Evolutionary conservation across 495 filamentous ascomycete genomes (phyloP), one percentile per base, ranked within the genome.

Genomic region (Penicillium ochrochloron): DNA sequence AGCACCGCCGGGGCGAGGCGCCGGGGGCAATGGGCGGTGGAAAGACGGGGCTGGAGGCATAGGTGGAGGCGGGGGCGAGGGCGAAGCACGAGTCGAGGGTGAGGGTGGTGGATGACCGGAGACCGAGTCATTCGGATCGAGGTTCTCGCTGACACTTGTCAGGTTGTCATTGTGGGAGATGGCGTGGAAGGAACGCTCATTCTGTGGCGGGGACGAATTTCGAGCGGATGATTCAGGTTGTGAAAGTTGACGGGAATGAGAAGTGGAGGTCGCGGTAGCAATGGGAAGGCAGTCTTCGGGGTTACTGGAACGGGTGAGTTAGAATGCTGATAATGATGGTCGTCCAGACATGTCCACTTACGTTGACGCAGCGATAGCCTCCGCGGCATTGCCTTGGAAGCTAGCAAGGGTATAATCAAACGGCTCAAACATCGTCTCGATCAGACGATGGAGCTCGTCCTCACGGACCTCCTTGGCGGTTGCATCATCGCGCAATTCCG

Each of bases 391-490:
- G 63, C 76, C 78, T 61, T 66, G 66, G 57, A 88, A 94, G 54
- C 83, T 86, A 25, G 89, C 87, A 21, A 85, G 75, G 0, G 92
- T 97, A 75, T 99, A 99, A 75, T 99, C 95, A 70, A 98, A 99
- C 1, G 93, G 92, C 77, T 92, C 89, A 73, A 99, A 99, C 66
- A 96, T 88, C 1, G 87, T 93, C 78, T 99, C 95, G 63, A 99
- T 97, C 81, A 96, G 89, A 63, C 88, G 90, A 75, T 98, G 94
- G 17, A 99, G 83, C 69, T 97, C 94, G 60, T 98, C 95, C 68
- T 96, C 92, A 10, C 94, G 84, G 59, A 97, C 94, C 75, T 99
- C 95, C 72, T 97, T 95, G 17, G 93, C 93, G 0, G 95, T 96
- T 3, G 95, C 95, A 79, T 98, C 94, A 0, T 96, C 92, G 74